Percentiles rank a stretch among this genome's conserved stretches.
Evolutionary conservation across 139 green algal species (phyloP).

Genomic region (Mesotaenium endlicherianum): DNA sequence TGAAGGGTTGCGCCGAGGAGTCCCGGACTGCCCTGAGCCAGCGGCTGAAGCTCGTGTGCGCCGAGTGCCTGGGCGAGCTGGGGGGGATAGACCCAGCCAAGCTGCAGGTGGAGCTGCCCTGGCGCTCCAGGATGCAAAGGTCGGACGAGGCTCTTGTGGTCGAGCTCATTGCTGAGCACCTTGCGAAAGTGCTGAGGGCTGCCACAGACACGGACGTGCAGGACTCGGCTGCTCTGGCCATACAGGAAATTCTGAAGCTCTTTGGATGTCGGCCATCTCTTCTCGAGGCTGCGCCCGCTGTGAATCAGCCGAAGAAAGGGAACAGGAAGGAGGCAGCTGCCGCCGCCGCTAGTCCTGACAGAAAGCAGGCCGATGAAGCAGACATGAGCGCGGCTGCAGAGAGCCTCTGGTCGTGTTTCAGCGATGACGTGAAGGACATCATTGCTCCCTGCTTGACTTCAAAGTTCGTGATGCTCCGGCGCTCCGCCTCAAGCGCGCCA

Average conservation of each 20-base stretch:
- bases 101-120: conserved; percentile 6
- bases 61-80: conserved; percentile 54
- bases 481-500: background rate
- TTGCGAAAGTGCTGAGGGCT: conserved; percentile 78
- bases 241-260: conserved; percentile 66
- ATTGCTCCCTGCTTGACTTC: conserved; percentile 64
- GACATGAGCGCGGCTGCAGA: background rate
- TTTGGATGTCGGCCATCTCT: conserved; percentile 35
- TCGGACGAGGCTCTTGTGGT: conserved; percentile 35
- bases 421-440: conserved; percentile 60
- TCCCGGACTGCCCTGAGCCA: background rate
- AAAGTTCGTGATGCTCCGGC: conserved; percentile 49
- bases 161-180: conserved; percentile 58
- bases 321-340: background rate
- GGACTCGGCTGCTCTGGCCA: conserved; percentile 72
- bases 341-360: background rate
- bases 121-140: background rate
- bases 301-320: background rate
- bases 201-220: conserved; percentile 69
- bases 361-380: background rate
- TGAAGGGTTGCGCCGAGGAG: conserved; percentile 42
- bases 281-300: background rate
- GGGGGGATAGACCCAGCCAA: conserved; percentile 53
- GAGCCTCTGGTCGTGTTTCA: conserved; percentile 65
- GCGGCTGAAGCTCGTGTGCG: conserved; percentile 32